A percentile compares a stretch with the other conserved stretches of the same genome.
Conservation (phyloP, 2,329 filamentous ascomycete species). For the Colletotrichum liriopes region DNA sequence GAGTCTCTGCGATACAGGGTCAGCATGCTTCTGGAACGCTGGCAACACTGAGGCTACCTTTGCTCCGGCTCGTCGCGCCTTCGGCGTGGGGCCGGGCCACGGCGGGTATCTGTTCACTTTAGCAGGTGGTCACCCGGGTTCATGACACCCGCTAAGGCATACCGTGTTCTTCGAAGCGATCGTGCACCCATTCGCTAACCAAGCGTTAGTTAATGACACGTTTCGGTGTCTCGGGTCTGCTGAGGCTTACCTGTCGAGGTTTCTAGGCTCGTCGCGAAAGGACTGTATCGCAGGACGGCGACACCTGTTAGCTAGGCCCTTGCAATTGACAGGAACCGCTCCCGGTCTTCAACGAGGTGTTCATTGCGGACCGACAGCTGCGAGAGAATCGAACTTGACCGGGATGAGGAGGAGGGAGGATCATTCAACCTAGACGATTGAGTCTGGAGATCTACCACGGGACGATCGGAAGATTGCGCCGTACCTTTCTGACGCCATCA, state of each 20-base stretch:
- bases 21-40: conserved; percentile 43
- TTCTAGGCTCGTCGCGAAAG: conserved; percentile 74
- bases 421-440: conserved; percentile 40
- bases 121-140: conserved; percentile 2
- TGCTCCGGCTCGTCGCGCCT: conserved; percentile 61
- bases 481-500: conserved; percentile 93
- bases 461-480: conserved; percentile 29
- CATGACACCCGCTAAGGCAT: conserved; percentile 44
- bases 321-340: conserved; percentile 33
- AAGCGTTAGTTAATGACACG: conserved; percentile 45
- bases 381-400: conserved; percentile 27
- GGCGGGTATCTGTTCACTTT: conserved; percentile 55
- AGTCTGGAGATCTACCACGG: conserved; percentile 28
- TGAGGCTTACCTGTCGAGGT: conserved; percentile 77
- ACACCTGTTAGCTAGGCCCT: conserved; percentile 54
- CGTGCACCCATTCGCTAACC: conserved; percentile 91
- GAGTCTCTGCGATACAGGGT: conserved; percentile 59
- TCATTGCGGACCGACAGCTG: conserved; percentile 23
- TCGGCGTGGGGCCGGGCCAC: conserved; percentile 59
- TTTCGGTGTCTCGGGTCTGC: background rate
- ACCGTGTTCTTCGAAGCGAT: conserved; percentile 86
- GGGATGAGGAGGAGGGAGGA: conserved; percentile 44
- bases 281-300: conserved; percentile 66
- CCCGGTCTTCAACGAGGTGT: conserved; percentile 35
- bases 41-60: conserved; percentile 48